These are phyloP conservation scores for Paraphaeosphaeria sporulosa DNA, from an alignment of 2,329 filamentous ascomycete species.

Conservation along the genomic window DNA sequence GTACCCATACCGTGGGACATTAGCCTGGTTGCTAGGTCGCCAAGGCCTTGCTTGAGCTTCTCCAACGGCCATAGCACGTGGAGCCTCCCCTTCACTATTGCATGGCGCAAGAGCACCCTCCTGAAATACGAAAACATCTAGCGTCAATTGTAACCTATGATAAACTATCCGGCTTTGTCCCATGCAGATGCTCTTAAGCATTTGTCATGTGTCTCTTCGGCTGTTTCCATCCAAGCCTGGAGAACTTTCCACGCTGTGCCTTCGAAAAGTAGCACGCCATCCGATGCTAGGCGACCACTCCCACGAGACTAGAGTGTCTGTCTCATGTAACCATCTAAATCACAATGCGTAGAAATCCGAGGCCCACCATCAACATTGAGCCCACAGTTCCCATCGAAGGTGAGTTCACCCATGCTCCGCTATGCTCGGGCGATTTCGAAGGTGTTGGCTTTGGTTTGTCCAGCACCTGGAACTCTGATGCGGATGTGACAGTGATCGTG, in stretches of 20 bases:
- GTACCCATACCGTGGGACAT: neutral
- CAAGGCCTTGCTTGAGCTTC: neutral
- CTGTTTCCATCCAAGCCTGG: neutral
- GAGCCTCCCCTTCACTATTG: neutral
- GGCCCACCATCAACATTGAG: neutral
- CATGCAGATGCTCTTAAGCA: neutral
- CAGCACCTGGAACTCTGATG: slow-evolving; percentile 5
- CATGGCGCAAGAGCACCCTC: neutral
- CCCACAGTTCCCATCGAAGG: neutral
- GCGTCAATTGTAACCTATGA: neutral
- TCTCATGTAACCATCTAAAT: too few species aligned
- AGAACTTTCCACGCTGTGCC: neutral
- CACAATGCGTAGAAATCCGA: neutral
- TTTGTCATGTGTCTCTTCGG: too few species aligned
- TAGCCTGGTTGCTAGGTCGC: neutral
- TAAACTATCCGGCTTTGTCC: neutral
- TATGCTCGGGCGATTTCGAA: neutral
- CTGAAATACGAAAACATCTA: neutral
- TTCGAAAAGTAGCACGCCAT: neutral
- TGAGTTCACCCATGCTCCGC: too few species aligned
- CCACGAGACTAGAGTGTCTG: neutral
- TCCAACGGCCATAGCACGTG: neutral
- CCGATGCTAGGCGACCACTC: neutral
- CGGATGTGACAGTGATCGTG: neutral
- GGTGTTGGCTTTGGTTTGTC: slow-evolving; percentile 7